Evolutionary conservation across 805 yeast genomes (phyloP).

Genomic region (Spathaspora hagerdaliae): DNA sequence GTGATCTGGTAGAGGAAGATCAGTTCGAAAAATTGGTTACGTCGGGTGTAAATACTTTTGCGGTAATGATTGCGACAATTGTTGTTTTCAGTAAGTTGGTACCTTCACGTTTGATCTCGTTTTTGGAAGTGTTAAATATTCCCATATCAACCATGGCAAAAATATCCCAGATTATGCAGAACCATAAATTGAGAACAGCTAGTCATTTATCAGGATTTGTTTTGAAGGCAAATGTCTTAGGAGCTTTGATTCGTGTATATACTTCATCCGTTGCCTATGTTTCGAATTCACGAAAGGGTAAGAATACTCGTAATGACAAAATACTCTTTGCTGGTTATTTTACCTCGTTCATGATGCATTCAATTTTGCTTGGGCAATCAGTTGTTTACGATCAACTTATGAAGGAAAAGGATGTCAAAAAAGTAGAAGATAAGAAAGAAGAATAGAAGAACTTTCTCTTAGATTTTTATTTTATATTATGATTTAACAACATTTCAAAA

Average conservation of each 20-base stretch:
- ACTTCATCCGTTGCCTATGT: conserved; percentile 32
- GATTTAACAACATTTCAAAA: no score
- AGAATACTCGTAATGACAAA: conserved; percentile 19
- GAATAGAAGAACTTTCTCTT: no score
- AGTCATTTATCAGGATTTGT: conserved; percentile 34
- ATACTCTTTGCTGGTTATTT: conserved; percentile 38
- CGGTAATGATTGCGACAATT: conserved; percentile 20
- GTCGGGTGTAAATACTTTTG: conserved; percentile 23
- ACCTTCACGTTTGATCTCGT: conserved; percentile 22
- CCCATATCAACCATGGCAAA: conserved; percentile 36
- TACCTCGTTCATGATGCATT: conserved; percentile 30
- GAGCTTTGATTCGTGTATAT: conserved; percentile 36
- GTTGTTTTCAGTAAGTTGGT: conserved; percentile 29
- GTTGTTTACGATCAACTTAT: conserved; percentile 16
- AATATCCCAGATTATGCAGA: conserved; percentile 36
- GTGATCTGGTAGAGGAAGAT: conserved; percentile 11
- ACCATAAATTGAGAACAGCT: conserved; percentile 31
- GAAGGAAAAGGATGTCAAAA: conserved; percentile 3
- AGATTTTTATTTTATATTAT: no score
- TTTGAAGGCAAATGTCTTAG: conserved; percentile 37
- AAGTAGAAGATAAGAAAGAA: conserved; percentile 2
- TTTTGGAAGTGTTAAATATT: conserved; percentile 33
- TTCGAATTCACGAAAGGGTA: conserved; percentile 13
- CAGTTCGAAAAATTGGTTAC: conserved; percentile 10
- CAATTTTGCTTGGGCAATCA: conserved; percentile 34